A percentile compares a stretch with the other conserved stretches of the same genome.
Conservation (phyloP, 1,284 basidiomycete species). For the Melanopsichium pennsylvanicum region DNA sequence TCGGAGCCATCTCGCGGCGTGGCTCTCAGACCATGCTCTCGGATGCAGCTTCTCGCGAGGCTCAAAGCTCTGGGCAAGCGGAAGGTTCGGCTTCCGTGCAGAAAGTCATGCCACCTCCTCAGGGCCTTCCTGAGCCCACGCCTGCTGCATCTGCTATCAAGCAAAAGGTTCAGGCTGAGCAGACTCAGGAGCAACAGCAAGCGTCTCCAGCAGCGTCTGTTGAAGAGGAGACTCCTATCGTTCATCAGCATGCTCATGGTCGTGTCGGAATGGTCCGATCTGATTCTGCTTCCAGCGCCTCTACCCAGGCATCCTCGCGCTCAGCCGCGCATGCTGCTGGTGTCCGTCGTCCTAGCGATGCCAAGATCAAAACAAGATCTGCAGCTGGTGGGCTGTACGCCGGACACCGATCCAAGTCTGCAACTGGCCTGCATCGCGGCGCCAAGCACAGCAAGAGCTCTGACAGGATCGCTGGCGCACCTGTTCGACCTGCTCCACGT, state of each 20-base stretch:
- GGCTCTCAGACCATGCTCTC: constrained; percentile 33
- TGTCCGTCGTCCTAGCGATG: constrained; percentile 22
- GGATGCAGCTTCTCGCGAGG: no score
- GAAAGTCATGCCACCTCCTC: constrained; percentile 43
- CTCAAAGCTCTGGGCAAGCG: not conserved
- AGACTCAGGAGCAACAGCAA: constrained; percentile 8
- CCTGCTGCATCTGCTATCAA: constrained; percentile 38
- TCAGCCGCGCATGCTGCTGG: constrained; percentile 18
- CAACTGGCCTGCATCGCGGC: constrained; percentile 31
- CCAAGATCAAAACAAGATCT: constrained; percentile 12
- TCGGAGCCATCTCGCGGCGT: constrained; percentile 38
- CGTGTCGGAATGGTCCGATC: constrained; percentile 33
- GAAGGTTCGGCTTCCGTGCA: constrained; percentile 1
- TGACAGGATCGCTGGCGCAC: constrained; percentile 24
- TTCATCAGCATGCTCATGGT: not conserved
- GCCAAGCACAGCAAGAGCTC: constrained; percentile 49
- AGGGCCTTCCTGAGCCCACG: constrained; percentile 19
- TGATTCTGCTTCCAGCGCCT: constrained; percentile 37
- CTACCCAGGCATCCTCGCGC: constrained; percentile 35
- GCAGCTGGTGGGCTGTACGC: constrained; percentile 15
- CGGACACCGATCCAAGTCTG: constrained; percentile 43
- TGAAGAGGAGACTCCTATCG: not conserved
- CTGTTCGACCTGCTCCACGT: constrained; percentile 24
- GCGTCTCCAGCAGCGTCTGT: not conserved
- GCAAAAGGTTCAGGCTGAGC: constrained; percentile 14